Evolutionary conservation across 2,329 filamentous ascomycete species (phyloP), one percentile per base, ranked within the genome.

Genomic region (Grosmannia clavigera): DNA sequence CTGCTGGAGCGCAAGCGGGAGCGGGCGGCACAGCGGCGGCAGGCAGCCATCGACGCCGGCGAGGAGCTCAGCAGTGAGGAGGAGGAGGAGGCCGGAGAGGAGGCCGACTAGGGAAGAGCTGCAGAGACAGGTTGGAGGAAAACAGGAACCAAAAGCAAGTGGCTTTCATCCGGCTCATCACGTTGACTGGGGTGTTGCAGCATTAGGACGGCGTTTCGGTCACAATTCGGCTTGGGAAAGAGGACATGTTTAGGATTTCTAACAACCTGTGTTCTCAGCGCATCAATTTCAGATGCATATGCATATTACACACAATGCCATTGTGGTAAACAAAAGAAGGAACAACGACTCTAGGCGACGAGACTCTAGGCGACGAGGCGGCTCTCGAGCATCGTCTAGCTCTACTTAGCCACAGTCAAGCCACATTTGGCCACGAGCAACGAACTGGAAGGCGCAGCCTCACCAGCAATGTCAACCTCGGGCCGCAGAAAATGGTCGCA

Each of bases 1-100:
- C 71, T 97, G 65, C 71, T 97, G 61, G 88, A 92, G 27, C 85
- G 80, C 75, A 90, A 90, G 72, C 78, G 76, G 64, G 81, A 83
- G 61, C 75, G 83, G 60, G 81, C 79, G 57, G 81, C 80, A 14
- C 83, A 76, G 71, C 79, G 76, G 69, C 79, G 80, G 63, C 77
- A 79, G 64, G 78, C 76, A 63, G 79, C 77, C 3, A 74, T 78
- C 33, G 78, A 79, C 27, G 75, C 74, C 0, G 78, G 77, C 1
- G 78, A 80, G 63, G 76, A 78, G 52, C 73, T 78, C 9, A 76
- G 74, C 51, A 75, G 77, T 7, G 73, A 75, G 25, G 74, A 77
- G 51, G 74, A 77, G 51, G 73, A 58, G 10, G 46, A 46, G 16
- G 57, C 25, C 11, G 50, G 27, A 10, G 56, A 27, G 27, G 19